Conservation (phyloP, 768 basidiomycete species). For the Naganishia vaughanmartiniae region DNA sequence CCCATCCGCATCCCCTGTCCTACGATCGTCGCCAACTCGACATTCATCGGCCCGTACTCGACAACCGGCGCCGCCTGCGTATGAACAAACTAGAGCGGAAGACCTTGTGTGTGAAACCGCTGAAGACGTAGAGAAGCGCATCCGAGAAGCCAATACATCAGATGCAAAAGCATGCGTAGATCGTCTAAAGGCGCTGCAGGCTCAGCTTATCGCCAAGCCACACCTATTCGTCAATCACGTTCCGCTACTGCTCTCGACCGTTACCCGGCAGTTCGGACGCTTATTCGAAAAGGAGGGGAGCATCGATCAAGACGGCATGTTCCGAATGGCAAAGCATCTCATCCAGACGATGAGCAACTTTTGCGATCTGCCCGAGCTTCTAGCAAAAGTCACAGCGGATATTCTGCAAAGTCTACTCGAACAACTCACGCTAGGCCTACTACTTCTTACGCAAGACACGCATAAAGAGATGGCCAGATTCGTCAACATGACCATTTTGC, state of each 20-base stretch:
- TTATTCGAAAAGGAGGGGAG: slow-evolving; percentile 81
- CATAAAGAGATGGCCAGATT: slow-evolving; percentile 84
- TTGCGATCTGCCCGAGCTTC: slow-evolving; percentile 83
- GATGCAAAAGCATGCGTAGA: slow-evolving; percentile 84
- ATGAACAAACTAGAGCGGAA: not conserved
- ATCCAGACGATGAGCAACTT: slow-evolving; percentile 94
- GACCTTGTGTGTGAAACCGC: not conserved
- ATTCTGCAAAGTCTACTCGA: slow-evolving; percentile 83
- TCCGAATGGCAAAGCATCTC: slow-evolving; percentile 92
- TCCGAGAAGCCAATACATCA: slow-evolving; percentile 12
- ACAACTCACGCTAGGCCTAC: slow-evolving; percentile 81
- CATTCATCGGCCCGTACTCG: not conserved
- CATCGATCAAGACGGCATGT: slow-evolving; percentile 71
- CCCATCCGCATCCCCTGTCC: not conserved
- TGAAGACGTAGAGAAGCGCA: not conserved
- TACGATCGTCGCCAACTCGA: not conserved
- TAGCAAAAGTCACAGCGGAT: slow-evolving; percentile 79
- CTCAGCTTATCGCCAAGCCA: slow-evolving; percentile 71
- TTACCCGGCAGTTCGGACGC: slow-evolving; percentile 86
- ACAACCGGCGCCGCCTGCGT: not conserved
- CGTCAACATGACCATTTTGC: slow-evolving; percentile 96
- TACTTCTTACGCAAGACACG: slow-evolving; percentile 62
- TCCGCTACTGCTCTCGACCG: slow-evolving; percentile 79
- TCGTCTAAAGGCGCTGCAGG: slow-evolving; percentile 87
- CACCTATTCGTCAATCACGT: slow-evolving; percentile 73